These are phyloP conservation scores for Murraya koenigii DNA, from an alignment of 345 rosid genomes.

Conservation along the genomic window DNA sequence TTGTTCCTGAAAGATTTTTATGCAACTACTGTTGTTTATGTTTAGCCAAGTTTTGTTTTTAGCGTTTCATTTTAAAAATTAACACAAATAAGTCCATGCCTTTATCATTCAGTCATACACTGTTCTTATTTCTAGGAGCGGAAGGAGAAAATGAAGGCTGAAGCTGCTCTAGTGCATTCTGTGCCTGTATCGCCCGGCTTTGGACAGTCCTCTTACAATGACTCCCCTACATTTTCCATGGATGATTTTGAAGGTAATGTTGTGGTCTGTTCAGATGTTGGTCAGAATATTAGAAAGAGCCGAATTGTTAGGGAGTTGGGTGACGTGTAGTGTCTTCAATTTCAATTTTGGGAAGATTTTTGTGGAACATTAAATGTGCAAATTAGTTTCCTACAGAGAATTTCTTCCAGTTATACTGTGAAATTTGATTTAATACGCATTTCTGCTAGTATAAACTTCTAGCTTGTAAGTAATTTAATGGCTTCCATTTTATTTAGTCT, in stretches of 20 bases:
- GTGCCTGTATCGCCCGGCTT: constrained; percentile 40
- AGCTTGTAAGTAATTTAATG: background rate
- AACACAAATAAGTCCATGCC: background rate
- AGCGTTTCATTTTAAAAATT: background rate
- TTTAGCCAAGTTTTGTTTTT: background rate
- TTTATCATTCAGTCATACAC: constrained; percentile 20
- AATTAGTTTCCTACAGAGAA: background rate
- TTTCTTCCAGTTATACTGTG: background rate
- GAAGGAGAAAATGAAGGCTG: constrained; percentile 78
- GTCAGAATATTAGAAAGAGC: background rate
- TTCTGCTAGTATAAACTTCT: background rate
- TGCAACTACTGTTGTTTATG: background rate
- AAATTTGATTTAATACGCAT: background rate
- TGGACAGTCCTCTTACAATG: constrained; percentile 37
- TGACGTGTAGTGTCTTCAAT: background rate
- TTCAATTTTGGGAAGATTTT: background rate
- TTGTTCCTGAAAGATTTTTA: background rate
- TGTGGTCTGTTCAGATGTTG: background rate
- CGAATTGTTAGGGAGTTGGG: background rate
- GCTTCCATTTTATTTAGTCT: background rate
- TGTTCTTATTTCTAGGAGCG: constrained; percentile 52
- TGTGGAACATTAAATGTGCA: background rate
- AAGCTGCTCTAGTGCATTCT: constrained; percentile 55
- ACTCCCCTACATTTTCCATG: constrained; percentile 62
- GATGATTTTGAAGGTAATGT: constrained; percentile 83